Evolutionary conservation across 139 green algal genomes (phyloP).

Genomic region (Edaphochlamys debaryana): DNA sequence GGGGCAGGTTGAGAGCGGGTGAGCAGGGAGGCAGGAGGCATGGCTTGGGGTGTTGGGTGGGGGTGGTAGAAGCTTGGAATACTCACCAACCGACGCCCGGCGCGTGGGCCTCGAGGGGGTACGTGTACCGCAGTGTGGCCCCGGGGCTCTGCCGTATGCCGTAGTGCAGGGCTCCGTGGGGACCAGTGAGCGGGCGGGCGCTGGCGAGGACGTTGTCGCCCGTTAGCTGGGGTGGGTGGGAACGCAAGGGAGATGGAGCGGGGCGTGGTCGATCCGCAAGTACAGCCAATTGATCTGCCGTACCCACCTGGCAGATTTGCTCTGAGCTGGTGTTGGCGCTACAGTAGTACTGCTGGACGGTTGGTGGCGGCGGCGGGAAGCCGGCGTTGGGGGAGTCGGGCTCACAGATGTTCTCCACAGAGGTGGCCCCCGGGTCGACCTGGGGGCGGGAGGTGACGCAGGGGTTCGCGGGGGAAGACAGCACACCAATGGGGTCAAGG

Average conservation of each 20-base stretch:
- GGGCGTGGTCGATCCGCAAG: too few species aligned
- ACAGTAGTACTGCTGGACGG: slow-evolving; percentile 35
- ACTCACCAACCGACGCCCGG: slow-evolving; percentile 14
- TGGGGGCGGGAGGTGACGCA: too few species aligned
- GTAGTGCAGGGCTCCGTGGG: neutral
- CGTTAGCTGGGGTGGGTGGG: neutral
- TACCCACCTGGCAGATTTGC: slow-evolving; percentile 4
- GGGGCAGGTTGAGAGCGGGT: too few species aligned
- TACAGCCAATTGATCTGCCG: too few species aligned
- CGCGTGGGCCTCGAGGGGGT: neutral
- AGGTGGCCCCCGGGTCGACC: slow-evolving; percentile 3
- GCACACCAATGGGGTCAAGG: too few species aligned
- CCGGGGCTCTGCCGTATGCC: neutral
- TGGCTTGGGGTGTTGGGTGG: too few species aligned
- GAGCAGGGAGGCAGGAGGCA: too few species aligned
- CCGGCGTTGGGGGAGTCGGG: neutral
- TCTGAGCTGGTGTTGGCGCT: neutral
- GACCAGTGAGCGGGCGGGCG: too few species aligned
- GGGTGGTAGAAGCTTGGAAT: too few species aligned
- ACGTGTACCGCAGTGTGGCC: slow-evolving; percentile 9
- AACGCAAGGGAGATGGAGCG: too few species aligned
- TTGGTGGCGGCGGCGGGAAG: neutral
- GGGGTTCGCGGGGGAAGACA: too few species aligned
- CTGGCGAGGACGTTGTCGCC: slow-evolving; percentile 11
- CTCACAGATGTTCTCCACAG: slow-evolving; percentile 2